Evolutionary conservation across 2,329 filamentous ascomycete species (phyloP).

Genomic region (Epichloe glyceriae): DNA sequence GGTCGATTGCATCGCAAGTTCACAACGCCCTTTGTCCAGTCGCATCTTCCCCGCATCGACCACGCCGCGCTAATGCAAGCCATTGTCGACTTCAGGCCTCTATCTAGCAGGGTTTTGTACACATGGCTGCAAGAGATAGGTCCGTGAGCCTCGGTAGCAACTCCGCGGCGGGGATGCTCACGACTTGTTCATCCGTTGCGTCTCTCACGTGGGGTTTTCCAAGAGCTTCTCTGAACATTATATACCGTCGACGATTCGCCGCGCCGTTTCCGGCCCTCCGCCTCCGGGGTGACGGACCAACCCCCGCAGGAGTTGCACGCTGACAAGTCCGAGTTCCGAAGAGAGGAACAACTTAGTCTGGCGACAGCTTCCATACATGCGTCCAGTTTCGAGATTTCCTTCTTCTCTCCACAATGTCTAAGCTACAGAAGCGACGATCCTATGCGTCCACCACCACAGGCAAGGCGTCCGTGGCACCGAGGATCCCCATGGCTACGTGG

Average conservation of each 20-base stretch:
- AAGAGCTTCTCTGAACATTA: too few species aligned
- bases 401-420: background rate
- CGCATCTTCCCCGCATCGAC: constrained; percentile 2
- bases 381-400: too few species aligned
- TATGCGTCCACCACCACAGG: background rate
- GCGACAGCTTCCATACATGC: too few species aligned
- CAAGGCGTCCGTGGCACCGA: background rate
- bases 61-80: constrained; percentile 1
- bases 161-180: background rate
- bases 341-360: too few species aligned
- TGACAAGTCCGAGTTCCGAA: too few species aligned
- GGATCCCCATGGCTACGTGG: constrained; percentile 17
- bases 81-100: background rate
- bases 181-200: background rate
- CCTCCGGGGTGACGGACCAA: too few species aligned
- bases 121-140: background rate
- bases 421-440: constrained; percentile 1
- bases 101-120: background rate
- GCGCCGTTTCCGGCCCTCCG: too few species aligned
- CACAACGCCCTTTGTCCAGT: background rate
- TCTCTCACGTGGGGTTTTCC: background rate
- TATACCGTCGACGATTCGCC: too few species aligned
- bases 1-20: too few species aligned
- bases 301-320: too few species aligned
- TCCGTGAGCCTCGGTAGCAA: background rate